Percentiles rank a stretch among this genome's conserved stretches.
phyloP scores from a whole-genome alignment of 2,329 filamentous ascomycete genomes.

The Leptographium procerum region DNA sequence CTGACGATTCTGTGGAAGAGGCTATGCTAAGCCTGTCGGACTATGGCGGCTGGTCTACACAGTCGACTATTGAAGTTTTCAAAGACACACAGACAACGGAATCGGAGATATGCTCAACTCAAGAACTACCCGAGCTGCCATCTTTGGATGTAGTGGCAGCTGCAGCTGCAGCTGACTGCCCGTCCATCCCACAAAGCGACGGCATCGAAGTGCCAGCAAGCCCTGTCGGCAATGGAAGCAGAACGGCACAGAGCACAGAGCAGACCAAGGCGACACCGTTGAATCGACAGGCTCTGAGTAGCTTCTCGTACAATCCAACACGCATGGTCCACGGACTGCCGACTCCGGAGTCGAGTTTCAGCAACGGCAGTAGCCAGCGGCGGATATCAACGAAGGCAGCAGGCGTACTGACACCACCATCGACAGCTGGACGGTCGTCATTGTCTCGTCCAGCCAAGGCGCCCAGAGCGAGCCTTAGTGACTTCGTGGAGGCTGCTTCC shows the following conservation, averaged over 20 bases:
- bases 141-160: neutral
- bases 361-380: neutral
- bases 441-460: neutral
- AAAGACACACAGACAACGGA: conserved; percentile 21
- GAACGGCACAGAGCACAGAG: neutral
- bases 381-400: neutral
- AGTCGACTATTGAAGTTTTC: conserved; percentile 25
- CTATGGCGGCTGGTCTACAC: conserved; percentile 33
- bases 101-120: neutral
- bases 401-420: conserved; percentile 3
- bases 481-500: conserved; percentile 6
- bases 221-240: neutral
- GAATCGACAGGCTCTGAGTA: conserved; percentile 8
- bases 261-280: conserved; percentile 1
- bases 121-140: neutral
- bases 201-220: conserved; percentile 10
- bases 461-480: conserved; percentile 5
- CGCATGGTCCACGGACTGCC: conserved; percentile 28
- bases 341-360: conserved; percentile 23
- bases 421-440: neutral
- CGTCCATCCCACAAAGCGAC: conserved; percentile 5
- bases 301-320: conserved; percentile 13
- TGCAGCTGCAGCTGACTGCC: neutral
- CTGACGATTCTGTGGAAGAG: conserved; percentile 47
- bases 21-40: conserved; percentile 40